Evolutionary conservation across 1,284 basidiomycete genomes (phyloP).

Genomic region (Heterobasidion parviporum): DNA sequence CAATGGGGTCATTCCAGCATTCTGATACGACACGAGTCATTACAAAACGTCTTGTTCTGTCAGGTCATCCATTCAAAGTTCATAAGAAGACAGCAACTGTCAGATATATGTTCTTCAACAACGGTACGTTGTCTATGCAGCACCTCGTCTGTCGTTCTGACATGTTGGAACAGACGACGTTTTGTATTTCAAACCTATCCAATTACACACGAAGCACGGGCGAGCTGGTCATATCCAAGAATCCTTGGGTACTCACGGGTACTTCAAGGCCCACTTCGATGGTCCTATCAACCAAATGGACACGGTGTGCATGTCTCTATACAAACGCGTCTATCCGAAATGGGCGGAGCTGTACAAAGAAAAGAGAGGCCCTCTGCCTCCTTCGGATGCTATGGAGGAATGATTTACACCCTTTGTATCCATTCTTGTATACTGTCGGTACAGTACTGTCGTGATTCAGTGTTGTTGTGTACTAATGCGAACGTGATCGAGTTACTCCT

Average conservation of each 20-base stretch:
- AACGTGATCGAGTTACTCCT: no score
- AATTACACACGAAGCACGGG: conserved; percentile 90
- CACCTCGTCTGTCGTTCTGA: conserved; percentile 3
- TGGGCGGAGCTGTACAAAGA: conserved; percentile 57
- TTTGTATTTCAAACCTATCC: conserved; percentile 89
- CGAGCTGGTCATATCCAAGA: conserved; percentile 89
- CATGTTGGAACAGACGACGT: conserved; percentile 66
- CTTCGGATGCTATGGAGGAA: conserved; percentile 26
- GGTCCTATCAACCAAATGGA: conserved; percentile 96
- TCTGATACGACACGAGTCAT: conserved; percentile 90
- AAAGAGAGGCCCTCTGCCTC: background rate
- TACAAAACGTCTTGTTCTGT: conserved; percentile 88
- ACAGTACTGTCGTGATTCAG: no score
- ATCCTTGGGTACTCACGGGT: conserved; percentile 95
- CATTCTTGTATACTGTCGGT: no score
- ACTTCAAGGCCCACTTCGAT: conserved; percentile 97
- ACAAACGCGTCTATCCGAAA: conserved; percentile 87
- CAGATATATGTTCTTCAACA: conserved; percentile 98
- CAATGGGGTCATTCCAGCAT: conserved; percentile 82
- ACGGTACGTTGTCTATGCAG: conserved; percentile 37
- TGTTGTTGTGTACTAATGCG: no score
- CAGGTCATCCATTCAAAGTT: conserved; percentile 95
- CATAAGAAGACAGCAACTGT: conserved; percentile 98
- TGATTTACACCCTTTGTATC: conserved; percentile 7
- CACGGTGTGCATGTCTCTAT: conserved; percentile 85